Conservation (phyloP, 768 basidiomycete species). For the Mycena pura region DNA sequence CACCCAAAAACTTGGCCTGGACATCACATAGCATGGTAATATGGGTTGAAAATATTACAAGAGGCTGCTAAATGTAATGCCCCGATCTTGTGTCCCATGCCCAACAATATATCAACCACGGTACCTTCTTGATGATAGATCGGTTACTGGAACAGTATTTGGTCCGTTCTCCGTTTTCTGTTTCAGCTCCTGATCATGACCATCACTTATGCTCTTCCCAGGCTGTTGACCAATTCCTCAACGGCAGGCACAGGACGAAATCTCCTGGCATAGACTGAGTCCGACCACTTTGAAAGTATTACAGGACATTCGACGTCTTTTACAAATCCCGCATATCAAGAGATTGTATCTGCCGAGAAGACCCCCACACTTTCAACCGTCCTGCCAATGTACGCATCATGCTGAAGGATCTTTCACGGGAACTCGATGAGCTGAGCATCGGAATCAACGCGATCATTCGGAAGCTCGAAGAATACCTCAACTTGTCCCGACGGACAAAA, state of each 20-base stretch:
- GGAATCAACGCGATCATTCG: conserved; percentile 21
- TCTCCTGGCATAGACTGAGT: background rate
- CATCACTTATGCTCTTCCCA: conserved; percentile 8
- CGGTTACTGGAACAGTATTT: conserved; percentile 23
- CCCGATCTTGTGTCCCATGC: no score
- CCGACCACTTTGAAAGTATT: conserved; percentile 29
- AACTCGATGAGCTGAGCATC: background rate
- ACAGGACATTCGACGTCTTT: conserved; percentile 27
- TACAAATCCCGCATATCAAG: conserved; percentile 32
- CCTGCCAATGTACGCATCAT: conserved; percentile 33
- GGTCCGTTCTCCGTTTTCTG: conserved; percentile 22
- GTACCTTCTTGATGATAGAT: conserved; percentile 40
- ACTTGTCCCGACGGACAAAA: conserved; percentile 14
- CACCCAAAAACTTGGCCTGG: no score
- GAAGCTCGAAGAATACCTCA: conserved; percentile 30
- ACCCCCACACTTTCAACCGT: conserved; percentile 38
- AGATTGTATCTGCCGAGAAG: conserved; percentile 35
- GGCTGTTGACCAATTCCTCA: background rate
- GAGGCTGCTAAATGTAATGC: no score
- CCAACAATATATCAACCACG: no score
- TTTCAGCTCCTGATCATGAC: background rate
- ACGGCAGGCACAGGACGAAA: conserved; percentile 7
- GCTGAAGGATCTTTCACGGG: conserved; percentile 2
- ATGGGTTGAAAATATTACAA: no score
- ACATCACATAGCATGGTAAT: no score